Percentiles rank a stretch among this genome's conserved stretches.
phyloP scores from a whole-genome alignment of 2,329 filamentous ascomycete genomes.

The Aspergillus latus region DNA sequence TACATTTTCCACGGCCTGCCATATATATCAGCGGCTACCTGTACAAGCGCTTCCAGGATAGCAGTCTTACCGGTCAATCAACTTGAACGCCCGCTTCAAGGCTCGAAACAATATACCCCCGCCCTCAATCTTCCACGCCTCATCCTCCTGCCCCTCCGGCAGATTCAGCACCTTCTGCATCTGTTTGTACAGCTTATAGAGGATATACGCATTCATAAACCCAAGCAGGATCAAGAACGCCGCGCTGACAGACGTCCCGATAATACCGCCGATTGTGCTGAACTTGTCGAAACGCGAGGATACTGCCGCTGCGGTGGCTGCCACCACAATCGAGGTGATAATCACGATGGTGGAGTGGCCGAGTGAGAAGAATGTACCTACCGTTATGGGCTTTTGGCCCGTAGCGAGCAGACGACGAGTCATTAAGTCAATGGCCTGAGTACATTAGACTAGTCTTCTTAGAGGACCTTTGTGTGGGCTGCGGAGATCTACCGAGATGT shows the following conservation, averaged over 20 bases:
- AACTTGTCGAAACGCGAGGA: constrained; percentile 79
- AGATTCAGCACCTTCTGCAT: constrained; percentile 61
- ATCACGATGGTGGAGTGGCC: constrained; percentile 93
- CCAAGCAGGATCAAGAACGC: constrained; percentile 80
- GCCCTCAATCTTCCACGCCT: constrained; percentile 69
- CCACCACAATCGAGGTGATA: constrained; percentile 85
- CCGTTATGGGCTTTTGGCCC: constrained; percentile 81
- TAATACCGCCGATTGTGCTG: constrained; percentile 76
- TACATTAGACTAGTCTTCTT: not conserved
- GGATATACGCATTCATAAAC: constrained; percentile 79
- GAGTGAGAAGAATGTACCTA: constrained; percentile 91
- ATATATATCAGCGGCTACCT: not conserved
- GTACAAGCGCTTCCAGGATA: too few relatives aligned
- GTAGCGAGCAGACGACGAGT: constrained; percentile 83
- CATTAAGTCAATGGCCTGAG: constrained; percentile 84
- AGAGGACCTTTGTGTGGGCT: not conserved
- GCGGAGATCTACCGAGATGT: constrained; percentile 60
- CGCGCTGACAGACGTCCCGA: constrained; percentile 84
- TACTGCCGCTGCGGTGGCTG: constrained; percentile 82
- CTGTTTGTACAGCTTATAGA: constrained; percentile 72
- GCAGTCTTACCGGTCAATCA: constrained; percentile 55
- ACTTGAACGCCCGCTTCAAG: constrained; percentile 72
- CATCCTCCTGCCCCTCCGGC: constrained; percentile 46
- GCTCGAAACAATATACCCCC: constrained; percentile 71
- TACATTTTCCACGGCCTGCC: constrained; percentile 84